Evolutionary conservation across 2,329 filamentous ascomycete species (phyloP), one percentile per base, ranked within the genome.

Genomic region (Aphanocladium album): DNA sequence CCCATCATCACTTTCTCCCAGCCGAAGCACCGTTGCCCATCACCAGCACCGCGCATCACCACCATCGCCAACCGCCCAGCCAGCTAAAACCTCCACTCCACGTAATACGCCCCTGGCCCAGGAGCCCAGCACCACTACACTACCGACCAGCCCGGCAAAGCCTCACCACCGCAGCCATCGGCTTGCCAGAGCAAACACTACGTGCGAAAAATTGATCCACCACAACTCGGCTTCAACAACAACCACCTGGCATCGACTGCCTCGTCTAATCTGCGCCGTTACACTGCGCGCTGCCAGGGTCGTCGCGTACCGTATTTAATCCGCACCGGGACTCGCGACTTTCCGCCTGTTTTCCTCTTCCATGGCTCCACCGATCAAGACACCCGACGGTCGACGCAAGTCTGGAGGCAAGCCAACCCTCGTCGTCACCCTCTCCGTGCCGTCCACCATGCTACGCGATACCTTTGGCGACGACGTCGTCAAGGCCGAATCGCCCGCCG

Each of bases 391-490:
- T 60, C 73, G 74, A 63, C 73, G 74, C 65, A 76, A 76, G 65
- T 76, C 74, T 27, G 71, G 70, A 62, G 66, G 67, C 67, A 76
- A 76, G 64, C 59, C 68, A 21, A 66, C 61, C 37, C 67, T 78
- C 55, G 62, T 85, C 62, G 72, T 87, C 68, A 85, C 77, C 8
- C 72, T 88, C 59, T 82, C 77, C 66, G 75, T 87, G 53, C 68
- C 80, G 23, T 73, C 83, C 46, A 70, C 76, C 19, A 77, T 74
- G 64, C 75, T 89, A 57, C 79, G 80, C 65, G 76, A 77, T 55
- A 74, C 86, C 55, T 65, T 81, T 64, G 76, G 79, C 64, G 73
- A 78, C 27, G 58, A 60, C 33, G 50, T 19, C 9, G 63, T 74
- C 63, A 76, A 79, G 63, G 74, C 79, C 60, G 77, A 80, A 60